Evolutionary conservation across 768 basidiomycete species (phyloP).

Genomic region (Agrocybe praecox): DNA sequence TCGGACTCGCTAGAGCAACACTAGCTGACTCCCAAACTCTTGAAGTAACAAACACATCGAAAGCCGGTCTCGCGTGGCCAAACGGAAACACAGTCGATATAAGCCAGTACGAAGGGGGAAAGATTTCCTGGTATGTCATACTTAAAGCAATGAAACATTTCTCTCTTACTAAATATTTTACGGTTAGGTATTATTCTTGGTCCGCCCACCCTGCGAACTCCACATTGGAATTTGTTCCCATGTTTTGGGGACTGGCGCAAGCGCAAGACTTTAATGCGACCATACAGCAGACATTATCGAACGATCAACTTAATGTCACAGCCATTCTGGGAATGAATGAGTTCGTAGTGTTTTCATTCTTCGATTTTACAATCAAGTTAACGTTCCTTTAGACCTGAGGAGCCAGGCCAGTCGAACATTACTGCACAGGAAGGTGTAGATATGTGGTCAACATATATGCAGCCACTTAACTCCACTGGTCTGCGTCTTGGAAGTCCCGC

Average conservation of each 20-base stretch:
- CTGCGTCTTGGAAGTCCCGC: slow-evolving; percentile 57
- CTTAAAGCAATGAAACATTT: too few relatives aligned
- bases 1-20: not conserved
- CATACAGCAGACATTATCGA: slow-evolving; percentile 41
- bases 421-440: slow-evolving; percentile 48
- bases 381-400: slow-evolving; percentile 21
- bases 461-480: slow-evolving; percentile 48
- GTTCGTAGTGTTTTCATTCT: slow-evolving; percentile 23
- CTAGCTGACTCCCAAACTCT: not conserved
- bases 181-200: slow-evolving; percentile 57
- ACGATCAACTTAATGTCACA: slow-evolving; percentile 32
- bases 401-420: slow-evolving; percentile 50
- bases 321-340: slow-evolving; percentile 58
- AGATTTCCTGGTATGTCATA: slow-evolving; percentile 48
- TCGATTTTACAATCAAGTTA: not conserved
- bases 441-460: slow-evolving; percentile 53
- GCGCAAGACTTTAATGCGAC: slow-evolving; percentile 40
- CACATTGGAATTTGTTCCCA: slow-evolving; percentile 54
- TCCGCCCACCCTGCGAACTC: slow-evolving; percentile 33
- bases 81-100: slow-evolving; percentile 45
- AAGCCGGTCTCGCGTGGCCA: slow-evolving; percentile 54
- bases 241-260: slow-evolving; percentile 52
- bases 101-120: slow-evolving; percentile 44
- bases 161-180: too few relatives aligned
- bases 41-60: slow-evolving; percentile 35